Conservation (phyloP, 73 alveolate species). For the Paramecium sexaurelia region DNA sequence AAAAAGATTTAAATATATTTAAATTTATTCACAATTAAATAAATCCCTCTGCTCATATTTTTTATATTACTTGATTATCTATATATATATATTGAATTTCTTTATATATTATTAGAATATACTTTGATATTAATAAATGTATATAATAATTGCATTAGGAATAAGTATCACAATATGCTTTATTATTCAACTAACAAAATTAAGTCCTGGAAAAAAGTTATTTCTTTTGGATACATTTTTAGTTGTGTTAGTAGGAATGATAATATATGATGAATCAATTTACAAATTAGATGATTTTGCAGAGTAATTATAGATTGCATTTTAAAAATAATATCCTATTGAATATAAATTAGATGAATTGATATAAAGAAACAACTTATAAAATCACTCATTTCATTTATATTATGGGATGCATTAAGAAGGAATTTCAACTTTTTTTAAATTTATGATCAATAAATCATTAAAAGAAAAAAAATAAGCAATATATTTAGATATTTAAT, state of each 20-base stretch:
- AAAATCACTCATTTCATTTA: neutral
- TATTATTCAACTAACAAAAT: neutral
- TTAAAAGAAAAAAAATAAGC: constrained; percentile 6
- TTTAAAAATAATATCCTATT: neutral
- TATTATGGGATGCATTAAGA: neutral
- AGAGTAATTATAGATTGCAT: neutral
- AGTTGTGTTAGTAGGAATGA: neutral
- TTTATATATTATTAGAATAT: neutral
- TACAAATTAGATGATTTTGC: neutral
- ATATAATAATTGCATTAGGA: constrained; percentile 1
- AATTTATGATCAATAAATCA: neutral
- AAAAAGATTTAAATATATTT: constrained; percentile 55
- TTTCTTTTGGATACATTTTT: neutral
- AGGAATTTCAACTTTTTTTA: neutral
- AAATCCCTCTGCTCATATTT: constrained; percentile 1
- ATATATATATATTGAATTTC: neutral
- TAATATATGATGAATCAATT: neutral
- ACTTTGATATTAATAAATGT: neutral
- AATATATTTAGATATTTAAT: neutral
- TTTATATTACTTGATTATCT: neutral
- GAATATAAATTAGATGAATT: neutral
- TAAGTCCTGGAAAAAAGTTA: neutral
- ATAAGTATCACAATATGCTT: neutral
- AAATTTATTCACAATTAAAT: constrained; percentile 32
- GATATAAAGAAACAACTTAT: neutral